Evolutionary conservation across 2,329 filamentous ascomycete genomes (phyloP).

Genomic region (Botryotinia calthae): DNA sequence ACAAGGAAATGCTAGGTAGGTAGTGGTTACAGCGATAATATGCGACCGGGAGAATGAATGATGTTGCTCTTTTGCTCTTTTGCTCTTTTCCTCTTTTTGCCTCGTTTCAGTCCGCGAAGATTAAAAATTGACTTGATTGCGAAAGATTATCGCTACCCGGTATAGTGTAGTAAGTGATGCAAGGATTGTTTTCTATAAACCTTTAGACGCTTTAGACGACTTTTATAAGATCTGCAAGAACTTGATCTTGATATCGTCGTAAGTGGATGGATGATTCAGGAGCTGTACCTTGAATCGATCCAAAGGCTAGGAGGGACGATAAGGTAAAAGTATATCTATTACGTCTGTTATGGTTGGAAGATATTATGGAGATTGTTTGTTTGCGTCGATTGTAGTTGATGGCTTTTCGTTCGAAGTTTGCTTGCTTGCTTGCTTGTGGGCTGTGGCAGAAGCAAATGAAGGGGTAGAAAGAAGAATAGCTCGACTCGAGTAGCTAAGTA

Average conservation of each 20-base stretch:
- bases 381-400: not conserved
- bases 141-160: not conserved
- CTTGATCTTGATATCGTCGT: not conserved
- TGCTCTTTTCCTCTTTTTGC: conserved; percentile 1
- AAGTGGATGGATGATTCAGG: no score
- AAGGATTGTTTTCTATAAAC: conserved; percentile 5
- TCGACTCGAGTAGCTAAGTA: not conserved
- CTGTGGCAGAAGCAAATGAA: conserved; percentile 5
- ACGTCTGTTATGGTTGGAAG: not conserved
- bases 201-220: conserved; percentile 9
- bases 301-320: no score
- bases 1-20: conserved; percentile 7
- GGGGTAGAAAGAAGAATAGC: conserved; percentile 5
- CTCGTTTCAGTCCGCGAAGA: not conserved
- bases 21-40: conserved; percentile 20
- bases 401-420: not conserved
- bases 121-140: conserved; percentile 7
- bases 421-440: not conserved
- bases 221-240: not conserved
- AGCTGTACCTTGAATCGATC: not conserved
- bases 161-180: not conserved
- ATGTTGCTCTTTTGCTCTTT: conserved; percentile 8
- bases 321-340: not conserved
- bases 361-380: not conserved
- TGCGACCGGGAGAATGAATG: conserved; percentile 28